These are phyloP conservation scores for Solanum pennellii DNA, from an alignment of 257 asterid species.

Conservation along the genomic window DNA sequence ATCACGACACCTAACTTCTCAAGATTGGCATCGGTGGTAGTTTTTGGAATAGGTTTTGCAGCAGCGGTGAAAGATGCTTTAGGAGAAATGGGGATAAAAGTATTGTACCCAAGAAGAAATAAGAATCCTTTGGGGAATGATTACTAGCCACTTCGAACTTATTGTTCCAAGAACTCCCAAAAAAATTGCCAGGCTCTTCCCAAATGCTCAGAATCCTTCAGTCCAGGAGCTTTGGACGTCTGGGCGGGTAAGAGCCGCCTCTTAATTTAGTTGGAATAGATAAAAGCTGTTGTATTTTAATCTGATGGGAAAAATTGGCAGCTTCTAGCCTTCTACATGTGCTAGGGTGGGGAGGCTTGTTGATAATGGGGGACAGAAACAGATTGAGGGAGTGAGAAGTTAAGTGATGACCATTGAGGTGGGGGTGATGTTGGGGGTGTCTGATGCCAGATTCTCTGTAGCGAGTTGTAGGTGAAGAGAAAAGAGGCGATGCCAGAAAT, in stretches of 20 bases:
- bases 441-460: background rate
- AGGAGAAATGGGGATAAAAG: background rate
- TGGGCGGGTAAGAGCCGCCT: background rate
- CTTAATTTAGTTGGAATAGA: background rate
- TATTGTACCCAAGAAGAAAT: background rate
- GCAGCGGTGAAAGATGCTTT: background rate
- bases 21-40: background rate
- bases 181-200: background rate
- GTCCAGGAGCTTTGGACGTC: background rate
- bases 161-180: background rate
- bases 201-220: background rate
- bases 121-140: background rate
- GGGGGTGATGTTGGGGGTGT: background rate
- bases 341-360: background rate
- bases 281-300: background rate
- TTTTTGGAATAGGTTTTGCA: background rate
- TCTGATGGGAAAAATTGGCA: background rate
- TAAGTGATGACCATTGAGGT: background rate
- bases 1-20: background rate
- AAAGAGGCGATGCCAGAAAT: background rate
- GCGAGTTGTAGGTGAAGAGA: background rate
- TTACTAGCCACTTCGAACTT: background rate
- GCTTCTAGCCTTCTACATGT: background rate
- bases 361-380: background rate
- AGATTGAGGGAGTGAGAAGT: background rate